Percentiles rank a stretch among this genome's conserved stretches.
Evolutionary conservation across 352 stramenopile species (phyloP).

Genomic region (Phytophthora sojae): DNA sequence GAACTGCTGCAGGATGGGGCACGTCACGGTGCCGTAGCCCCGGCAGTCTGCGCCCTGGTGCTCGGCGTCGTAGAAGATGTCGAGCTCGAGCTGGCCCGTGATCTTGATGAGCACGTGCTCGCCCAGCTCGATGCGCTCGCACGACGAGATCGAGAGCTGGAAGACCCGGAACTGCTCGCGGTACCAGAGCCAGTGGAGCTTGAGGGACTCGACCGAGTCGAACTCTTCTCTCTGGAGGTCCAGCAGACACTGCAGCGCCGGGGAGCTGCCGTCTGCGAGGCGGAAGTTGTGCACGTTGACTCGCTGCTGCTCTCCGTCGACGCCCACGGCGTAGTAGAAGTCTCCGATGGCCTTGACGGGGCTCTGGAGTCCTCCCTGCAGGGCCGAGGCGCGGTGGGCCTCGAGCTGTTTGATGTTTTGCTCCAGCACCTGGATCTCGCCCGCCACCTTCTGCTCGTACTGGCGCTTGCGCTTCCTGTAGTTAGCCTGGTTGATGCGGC

Average conservation of each 20-base stretch:
- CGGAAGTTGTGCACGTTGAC: conserved; percentile 2
- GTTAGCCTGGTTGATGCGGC: conserved; percentile 68
- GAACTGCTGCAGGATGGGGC: conserved; percentile 54
- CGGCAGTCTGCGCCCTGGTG: conserved; percentile 15
- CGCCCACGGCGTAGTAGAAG: conserved; percentile 43
- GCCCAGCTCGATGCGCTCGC: conserved; percentile 36
- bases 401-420: conserved; percentile 48
- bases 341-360: conserved; percentile 35
- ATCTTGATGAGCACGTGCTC: conserved; percentile 49
- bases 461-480: conserved; percentile 66
- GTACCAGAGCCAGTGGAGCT: conserved; percentile 55
- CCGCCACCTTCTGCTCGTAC: conserved; percentile 42
- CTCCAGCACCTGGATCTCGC: conserved; percentile 44
- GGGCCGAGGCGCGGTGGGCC: not conserved
- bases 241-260: conserved; percentile 37
- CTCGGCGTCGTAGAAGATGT: conserved; percentile 20
- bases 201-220: conserved; percentile 45
- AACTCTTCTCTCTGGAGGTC: conserved; percentile 54
- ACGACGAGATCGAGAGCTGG: conserved; percentile 42
- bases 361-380: conserved; percentile 2
- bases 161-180: conserved; percentile 54
- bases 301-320: conserved; percentile 14
- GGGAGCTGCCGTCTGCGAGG: conserved; percentile 28
- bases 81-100: conserved; percentile 31
- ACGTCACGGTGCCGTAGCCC: conserved; percentile 31